phyloP scores from a whole-genome alignment of 371 early-diverging fungal genomes.

The Syncephalastrum racemosum region DNA sequence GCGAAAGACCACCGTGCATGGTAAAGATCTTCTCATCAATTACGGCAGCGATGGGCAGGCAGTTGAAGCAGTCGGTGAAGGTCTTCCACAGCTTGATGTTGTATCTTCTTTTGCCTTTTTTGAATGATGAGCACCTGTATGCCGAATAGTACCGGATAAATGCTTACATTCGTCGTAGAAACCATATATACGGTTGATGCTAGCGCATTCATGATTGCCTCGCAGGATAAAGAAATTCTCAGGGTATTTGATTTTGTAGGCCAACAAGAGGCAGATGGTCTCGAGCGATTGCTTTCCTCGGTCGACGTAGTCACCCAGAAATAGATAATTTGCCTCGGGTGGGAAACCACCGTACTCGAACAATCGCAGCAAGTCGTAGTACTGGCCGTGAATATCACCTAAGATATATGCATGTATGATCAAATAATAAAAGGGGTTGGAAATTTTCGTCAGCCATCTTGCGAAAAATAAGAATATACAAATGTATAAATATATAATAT shows the following conservation, averaged over 20 bases:
- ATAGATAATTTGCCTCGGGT: slow-evolving; percentile 86
- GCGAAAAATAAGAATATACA: background rate
- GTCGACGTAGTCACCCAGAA: slow-evolving; percentile 97
- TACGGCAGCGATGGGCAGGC: slow-evolving; percentile 92
- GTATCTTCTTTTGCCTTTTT: slow-evolving; percentile 83
- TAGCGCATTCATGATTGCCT: slow-evolving; percentile 97
- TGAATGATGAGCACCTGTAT: background rate
- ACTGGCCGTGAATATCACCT: slow-evolving; percentile 96
- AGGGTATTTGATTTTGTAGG: slow-evolving; percentile 95
- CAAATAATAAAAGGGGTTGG: background rate
- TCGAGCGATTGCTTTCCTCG: slow-evolving; percentile 95
- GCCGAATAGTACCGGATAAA: background rate
- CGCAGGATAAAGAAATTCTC: slow-evolving; percentile 93
- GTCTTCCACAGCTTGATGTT: slow-evolving; percentile 94
- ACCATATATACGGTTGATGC: slow-evolving; percentile 95
- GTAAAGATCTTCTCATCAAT: slow-evolving; percentile 94
- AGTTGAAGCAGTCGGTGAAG: slow-evolving; percentile 93
- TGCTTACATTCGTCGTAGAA: slow-evolving; percentile 97
- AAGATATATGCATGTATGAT: background rate
- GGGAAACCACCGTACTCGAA: slow-evolving; percentile 89
- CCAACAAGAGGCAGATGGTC: slow-evolving; percentile 88
- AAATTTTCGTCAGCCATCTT: background rate
- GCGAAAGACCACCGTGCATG: slow-evolving; percentile 97
- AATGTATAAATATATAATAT: background rate
- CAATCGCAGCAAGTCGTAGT: slow-evolving; percentile 81